These are phyloP conservation scores for Periconia digitata DNA, from an alignment of 2,329 filamentous ascomycete genomes.

Conservation along the genomic window DNA sequence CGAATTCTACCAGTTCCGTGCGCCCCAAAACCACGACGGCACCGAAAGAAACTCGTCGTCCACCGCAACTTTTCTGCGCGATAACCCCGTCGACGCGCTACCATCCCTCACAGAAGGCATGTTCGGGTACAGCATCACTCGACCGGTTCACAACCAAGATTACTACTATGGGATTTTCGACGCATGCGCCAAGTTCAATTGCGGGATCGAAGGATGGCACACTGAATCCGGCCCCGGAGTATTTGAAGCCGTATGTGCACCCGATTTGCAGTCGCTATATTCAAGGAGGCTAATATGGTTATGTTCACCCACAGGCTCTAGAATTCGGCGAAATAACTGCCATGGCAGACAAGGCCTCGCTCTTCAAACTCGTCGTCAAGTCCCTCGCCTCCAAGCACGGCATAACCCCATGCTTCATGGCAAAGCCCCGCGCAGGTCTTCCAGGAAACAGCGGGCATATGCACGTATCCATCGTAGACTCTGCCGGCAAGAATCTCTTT, in stretches of 20 bases:
- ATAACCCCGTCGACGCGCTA: conserved; percentile 72
- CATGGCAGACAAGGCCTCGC: conserved; percentile 87
- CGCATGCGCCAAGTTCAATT: conserved; percentile 73
- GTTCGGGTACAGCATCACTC: conserved; percentile 91
- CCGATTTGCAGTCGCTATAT: background rate
- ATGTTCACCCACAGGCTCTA: conserved; percentile 58
- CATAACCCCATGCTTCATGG: conserved; percentile 98
- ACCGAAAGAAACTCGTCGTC: conserved; percentile 64
- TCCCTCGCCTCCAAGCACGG: conserved; percentile 82
- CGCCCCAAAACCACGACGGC: conserved; percentile 56
- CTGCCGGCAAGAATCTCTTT: conserved; percentile 83
- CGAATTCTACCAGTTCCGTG: conserved; percentile 90
- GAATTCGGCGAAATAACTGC: conserved; percentile 84
- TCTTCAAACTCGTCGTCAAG: conserved; percentile 97
- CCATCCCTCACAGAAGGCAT: conserved; percentile 87
- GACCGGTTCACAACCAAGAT: conserved; percentile 85
- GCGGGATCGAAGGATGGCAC: conserved; percentile 91
- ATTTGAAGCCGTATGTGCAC: conserved; percentile 73
- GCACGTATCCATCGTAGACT: conserved; percentile 80
- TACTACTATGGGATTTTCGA: conserved; percentile 91
- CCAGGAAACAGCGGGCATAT: conserved; percentile 96
- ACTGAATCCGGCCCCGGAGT: conserved; percentile 93
- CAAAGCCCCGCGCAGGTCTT: conserved; percentile 86
- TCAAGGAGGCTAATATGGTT: background rate
- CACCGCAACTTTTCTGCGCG: conserved; percentile 71